Percentiles rank a stretch among this genome's conserved stretches.
Conservation (phyloP, 177 flowering plant species). For the Vitis hybrid region DNA sequence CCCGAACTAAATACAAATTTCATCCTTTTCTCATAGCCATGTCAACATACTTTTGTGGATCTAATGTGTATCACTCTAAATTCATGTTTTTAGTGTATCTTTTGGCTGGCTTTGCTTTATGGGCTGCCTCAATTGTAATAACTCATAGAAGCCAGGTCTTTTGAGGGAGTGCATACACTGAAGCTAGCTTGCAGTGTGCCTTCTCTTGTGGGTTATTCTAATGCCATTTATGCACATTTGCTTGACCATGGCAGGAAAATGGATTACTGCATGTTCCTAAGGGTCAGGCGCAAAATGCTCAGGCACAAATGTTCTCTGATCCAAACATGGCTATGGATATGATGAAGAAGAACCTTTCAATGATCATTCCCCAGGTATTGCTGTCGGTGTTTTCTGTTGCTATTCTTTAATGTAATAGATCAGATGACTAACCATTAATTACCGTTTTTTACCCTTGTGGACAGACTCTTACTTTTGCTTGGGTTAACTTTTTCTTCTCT, state of each 20-base stretch:
- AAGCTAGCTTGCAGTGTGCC: background rate
- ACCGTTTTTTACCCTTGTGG: constrained; percentile 9
- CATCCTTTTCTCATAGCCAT: too few relatives aligned
- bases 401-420: background rate
- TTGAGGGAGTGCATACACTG: background rate
- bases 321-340: constrained; percentile 99
- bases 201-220: background rate
- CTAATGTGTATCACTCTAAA: too few relatives aligned
- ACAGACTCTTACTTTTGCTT: constrained; percentile 98
- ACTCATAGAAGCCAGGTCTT: background rate
- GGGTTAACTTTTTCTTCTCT: constrained; percentile 99
- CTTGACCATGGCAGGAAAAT: constrained; percentile 64
- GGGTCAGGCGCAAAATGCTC: constrained; percentile 84
- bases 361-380: constrained; percentile 94
- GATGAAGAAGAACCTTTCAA: constrained; percentile 98
- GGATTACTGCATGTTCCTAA: constrained; percentile 86
- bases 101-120: too few relatives aligned
- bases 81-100: too few relatives aligned
- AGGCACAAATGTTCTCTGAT: constrained; percentile 98
- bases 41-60: too few relatives aligned
- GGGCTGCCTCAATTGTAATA: background rate
- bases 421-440: constrained; percentile 4
- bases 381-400: background rate
- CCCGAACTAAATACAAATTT: too few relatives aligned
- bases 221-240: background rate